These are phyloP conservation scores for Mycena capillaripes DNA, from an alignment of 768 basidiomycete species.

Conservation along the genomic window DNA sequence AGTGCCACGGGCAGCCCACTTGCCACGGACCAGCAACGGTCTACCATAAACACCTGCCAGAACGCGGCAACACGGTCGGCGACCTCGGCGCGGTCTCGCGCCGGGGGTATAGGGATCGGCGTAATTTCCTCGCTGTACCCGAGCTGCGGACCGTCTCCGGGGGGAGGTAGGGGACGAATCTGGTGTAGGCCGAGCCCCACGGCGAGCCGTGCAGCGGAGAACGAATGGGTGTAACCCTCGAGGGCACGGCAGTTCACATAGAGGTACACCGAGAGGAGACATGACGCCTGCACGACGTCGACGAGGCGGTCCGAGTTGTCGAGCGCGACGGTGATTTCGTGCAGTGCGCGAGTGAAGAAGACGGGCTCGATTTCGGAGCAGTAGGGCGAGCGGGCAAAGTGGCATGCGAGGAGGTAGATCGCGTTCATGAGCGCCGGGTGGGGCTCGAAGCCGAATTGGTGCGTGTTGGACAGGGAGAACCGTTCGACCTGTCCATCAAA, in stretches of 20 bases:
- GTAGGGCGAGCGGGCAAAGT: constrained; percentile 61
- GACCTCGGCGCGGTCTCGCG: constrained; percentile 57
- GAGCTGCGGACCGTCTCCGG: constrained; percentile 37
- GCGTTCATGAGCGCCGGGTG: constrained; percentile 74
- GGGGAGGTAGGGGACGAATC: constrained; percentile 48
- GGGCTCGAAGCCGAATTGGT: constrained; percentile 49
- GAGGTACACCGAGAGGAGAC: constrained; percentile 71
- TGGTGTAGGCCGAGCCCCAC: constrained; percentile 72
- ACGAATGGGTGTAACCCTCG: constrained; percentile 74
- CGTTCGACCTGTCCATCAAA: constrained; percentile 65
- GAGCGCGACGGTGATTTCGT: constrained; percentile 66
- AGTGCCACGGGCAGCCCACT: constrained; percentile 67
- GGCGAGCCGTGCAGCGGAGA: constrained; percentile 73
- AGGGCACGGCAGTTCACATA: constrained; percentile 68
- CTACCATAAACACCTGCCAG: constrained; percentile 76
- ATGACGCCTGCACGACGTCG: constrained; percentile 72
- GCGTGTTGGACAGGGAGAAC: constrained; percentile 53
- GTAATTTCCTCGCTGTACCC: constrained; percentile 33
- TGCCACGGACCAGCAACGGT: constrained; percentile 70
- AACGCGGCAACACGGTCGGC: constrained; percentile 66
- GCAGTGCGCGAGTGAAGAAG: constrained; percentile 63
- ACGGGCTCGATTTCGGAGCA: constrained; percentile 59
- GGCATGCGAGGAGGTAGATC: constrained; percentile 72
- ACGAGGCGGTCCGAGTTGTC: constrained; percentile 68
- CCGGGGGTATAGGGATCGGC: constrained; percentile 48